phyloP scores from a whole-genome alignment of 2,329 filamentous ascomycete species.

The Aspergillus hortae region DNA sequence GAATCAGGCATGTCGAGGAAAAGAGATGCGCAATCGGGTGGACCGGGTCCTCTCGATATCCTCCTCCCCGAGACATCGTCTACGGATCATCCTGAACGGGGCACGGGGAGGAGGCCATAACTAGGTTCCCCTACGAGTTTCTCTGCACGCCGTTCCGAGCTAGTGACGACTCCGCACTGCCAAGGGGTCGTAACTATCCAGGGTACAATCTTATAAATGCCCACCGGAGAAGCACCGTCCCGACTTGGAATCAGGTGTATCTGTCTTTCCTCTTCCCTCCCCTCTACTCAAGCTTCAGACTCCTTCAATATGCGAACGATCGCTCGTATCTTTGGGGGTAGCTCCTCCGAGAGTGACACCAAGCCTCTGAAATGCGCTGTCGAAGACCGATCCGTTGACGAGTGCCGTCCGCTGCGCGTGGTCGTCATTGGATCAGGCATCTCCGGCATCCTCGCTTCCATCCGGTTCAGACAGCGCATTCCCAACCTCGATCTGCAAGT shows the following conservation, averaged over 20 bases:
- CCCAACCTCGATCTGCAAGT: constrained; percentile 33
- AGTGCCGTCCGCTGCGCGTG: constrained; percentile 29
- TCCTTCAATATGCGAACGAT: not conserved
- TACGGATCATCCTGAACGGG: not conserved
- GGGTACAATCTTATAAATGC: no score
- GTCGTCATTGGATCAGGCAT: constrained; percentile 39
- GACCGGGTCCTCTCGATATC: not conserved
- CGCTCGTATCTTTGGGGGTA: not conserved
- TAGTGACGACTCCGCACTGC: not conserved
- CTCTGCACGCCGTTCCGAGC: no score
- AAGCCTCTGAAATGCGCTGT: constrained; percentile 14
- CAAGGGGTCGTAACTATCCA: not conserved
- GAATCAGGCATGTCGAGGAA: not conserved
- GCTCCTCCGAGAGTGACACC: not conserved
- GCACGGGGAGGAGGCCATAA: not conserved
- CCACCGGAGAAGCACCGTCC: no score
- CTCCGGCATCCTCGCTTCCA: constrained; percentile 37
- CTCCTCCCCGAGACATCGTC: not conserved
- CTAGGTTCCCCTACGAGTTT: no score
- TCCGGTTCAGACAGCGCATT: constrained; percentile 36
- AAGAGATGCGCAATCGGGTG: not conserved
- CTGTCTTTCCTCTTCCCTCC: no score
- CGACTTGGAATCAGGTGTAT: no score
- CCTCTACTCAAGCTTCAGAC: not conserved
- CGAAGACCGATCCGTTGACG: constrained; percentile 32